Percentiles rank a stretch among this genome's conserved stretches.
Conservation (phyloP, 768 basidiomycete genomes). For the Phaffia australis region DNA sequence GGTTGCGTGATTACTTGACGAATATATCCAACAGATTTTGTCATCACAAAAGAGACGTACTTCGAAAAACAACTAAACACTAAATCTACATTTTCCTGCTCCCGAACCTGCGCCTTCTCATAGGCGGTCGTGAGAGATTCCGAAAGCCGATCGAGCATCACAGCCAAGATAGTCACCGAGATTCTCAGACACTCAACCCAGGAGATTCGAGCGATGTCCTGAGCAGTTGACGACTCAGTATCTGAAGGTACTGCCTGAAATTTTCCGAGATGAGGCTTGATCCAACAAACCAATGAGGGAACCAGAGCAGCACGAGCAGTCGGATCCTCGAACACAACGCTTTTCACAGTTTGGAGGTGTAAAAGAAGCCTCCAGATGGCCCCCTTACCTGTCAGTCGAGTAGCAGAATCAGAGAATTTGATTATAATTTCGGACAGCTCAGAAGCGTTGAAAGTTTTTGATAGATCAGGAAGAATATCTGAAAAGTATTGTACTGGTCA, state of each 20-base stretch:
- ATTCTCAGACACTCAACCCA: conserved; percentile 89
- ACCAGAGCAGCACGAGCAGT: conserved; percentile 68
- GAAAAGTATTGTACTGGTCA: conserved; percentile 76
- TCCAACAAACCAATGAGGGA: conserved; percentile 81
- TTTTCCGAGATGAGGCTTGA: conserved; percentile 85
- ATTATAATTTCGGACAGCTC: conserved; percentile 81
- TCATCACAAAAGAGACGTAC: conserved; percentile 42
- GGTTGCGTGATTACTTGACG: neutral
- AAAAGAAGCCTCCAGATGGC: conserved; percentile 88
- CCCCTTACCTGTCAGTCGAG: conserved; percentile 68
- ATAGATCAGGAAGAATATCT: conserved; percentile 75
- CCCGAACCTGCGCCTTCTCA: conserved; percentile 54
- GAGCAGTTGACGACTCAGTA: conserved; percentile 45
- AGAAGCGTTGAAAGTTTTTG: conserved; percentile 63
- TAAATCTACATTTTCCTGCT: conserved; percentile 85
- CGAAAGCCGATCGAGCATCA: conserved; percentile 78
- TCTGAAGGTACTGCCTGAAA: conserved; percentile 73
- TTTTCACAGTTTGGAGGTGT: conserved; percentile 81
- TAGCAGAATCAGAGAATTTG: conserved; percentile 73
- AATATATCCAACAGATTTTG: neutral
- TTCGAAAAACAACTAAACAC: conserved; percentile 71
- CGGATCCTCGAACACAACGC: conserved; percentile 72
- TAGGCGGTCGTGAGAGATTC: conserved; percentile 59
- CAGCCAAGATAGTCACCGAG: conserved; percentile 56
- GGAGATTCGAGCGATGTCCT: conserved; percentile 63